Evolutionary conservation across 2,329 filamentous ascomycete species (phyloP), one percentile per base, ranked within the genome.

Genomic region (Alternaria alternata): DNA sequence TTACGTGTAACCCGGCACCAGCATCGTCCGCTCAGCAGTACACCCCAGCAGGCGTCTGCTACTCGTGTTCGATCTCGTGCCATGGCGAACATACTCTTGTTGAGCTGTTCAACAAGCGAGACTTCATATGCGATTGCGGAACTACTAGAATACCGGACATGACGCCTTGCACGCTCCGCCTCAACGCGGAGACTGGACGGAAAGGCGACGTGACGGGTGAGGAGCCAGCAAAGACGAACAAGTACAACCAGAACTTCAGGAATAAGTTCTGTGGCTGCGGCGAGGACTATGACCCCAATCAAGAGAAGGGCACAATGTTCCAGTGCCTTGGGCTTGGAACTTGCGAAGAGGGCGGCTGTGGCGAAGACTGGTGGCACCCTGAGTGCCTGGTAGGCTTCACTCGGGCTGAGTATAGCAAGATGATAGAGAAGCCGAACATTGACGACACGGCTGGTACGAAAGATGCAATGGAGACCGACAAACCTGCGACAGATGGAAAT

Each of bases 331-430:
- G 94, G 0, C 82, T 98, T 1, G 93, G 93, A 1, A 90, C 88
- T 0, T 84, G 87, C 12, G 91, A 94, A 67, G 89, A 90, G 1
- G 94, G 94, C 16, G 94, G 94, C 5, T 98, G 94, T 79, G 94
- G 94, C 12, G 94, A 98, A 80, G 94, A 98, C 75, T 98, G 94
- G 94, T 98, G 93, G 85, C 94, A 98, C 80, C 93, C 94, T 0
- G 93, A 95, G 63, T 98, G 94, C 75, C 82, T 98, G 7, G 88
- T 97, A 49, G 94, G 94, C 6, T 81, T 96, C 68, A 88, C 90
- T 0, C 87, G 92, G 11, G 86, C 88, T 60, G 94, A 91, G 88
- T 88, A 84, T 65, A 88, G 90, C 73, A 84, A 77, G 46, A 70
- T 64, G 60, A 57, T 71, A 22, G 66, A 79, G 54, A 74, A 73